Evolutionary conservation across 2,329 filamentous ascomycete genomes (phyloP).

Genomic region (Colletotrichum abscissum): DNA sequence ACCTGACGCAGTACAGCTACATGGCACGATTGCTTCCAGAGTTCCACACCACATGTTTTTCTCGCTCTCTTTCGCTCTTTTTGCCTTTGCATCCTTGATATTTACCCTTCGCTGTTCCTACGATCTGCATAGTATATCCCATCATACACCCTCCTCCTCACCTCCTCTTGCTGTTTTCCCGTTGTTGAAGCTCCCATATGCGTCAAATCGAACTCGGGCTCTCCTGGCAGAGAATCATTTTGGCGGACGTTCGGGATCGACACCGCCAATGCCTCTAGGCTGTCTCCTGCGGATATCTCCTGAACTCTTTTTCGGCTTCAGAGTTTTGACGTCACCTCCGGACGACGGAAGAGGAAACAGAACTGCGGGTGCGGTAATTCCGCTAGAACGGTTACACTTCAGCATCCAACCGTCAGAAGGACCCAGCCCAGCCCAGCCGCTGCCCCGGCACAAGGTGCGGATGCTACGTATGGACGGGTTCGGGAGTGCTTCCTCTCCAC

Average conservation of each 20-base stretch:
- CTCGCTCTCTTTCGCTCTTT: neutral
- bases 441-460: neutral
- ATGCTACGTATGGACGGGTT: neutral
- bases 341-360: neutral
- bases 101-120: neutral
- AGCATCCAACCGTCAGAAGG: neutral
- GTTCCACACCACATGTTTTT: neutral
- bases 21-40: neutral
- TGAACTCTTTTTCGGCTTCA: neutral
- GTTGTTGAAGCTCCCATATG: neutral
- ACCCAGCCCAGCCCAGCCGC: neutral
- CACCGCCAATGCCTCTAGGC: neutral
- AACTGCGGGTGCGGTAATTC: neutral
- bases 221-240: neutral
- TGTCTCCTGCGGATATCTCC: neutral
- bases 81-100: neutral
- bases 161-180: neutral
- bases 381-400: neutral
- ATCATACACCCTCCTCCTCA: neutral
- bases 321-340: neutral
- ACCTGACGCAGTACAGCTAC: neutral
- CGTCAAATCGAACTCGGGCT: slow-evolving; percentile 1
- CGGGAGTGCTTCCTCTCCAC: neutral
- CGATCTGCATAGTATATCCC: neutral
- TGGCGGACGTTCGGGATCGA: slow-evolving; percentile 18